Percentiles rank a stretch among this genome's conserved stretches.
phyloP scores from a whole-genome alignment of 108 stramenopile genomes.

The Nannochloropsis granulata region DNA sequence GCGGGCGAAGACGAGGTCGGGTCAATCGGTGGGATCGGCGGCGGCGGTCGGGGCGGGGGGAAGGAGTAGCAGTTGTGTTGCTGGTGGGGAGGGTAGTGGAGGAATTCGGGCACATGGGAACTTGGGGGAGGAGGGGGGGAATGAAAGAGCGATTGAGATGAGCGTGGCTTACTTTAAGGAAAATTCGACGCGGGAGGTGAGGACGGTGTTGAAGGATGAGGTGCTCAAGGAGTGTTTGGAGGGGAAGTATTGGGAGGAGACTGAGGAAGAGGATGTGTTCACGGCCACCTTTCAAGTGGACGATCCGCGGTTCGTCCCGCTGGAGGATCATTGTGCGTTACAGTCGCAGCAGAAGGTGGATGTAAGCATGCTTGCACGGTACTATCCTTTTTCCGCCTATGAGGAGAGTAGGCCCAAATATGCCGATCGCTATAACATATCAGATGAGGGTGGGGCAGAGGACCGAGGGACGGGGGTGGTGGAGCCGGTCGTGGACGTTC shows the following conservation, averaged over 20 bases:
- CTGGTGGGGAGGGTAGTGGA: neutral
- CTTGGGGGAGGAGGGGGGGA: neutral
- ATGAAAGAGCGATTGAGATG: neutral
- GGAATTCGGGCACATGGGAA: too few relatives aligned
- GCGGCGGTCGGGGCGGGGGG: neutral
- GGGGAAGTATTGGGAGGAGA: neutral
- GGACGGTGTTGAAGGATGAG: neutral
- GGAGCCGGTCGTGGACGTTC: neutral
- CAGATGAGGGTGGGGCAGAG: neutral
- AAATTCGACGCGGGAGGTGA: neutral
- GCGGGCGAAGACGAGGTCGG: neutral
- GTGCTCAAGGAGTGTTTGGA: neutral
- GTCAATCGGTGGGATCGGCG: neutral
- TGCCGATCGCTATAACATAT: neutral
- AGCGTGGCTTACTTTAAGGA: neutral
- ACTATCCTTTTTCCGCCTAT: neutral
- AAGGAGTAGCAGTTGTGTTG: neutral
- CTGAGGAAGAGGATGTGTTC: neutral
- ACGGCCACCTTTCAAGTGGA: neutral
- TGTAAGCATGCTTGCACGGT: neutral
- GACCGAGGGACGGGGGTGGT: neutral
- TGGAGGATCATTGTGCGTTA: neutral
- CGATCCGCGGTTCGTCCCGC: neutral
- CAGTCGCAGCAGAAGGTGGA: neutral
- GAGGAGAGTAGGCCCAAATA: neutral